A percentile compares a stretch with the other conserved stretches of the same genome.
These are phyloP conservation scores for Suhomyces maxii DNA, from an alignment of 1,139 yeast species.

Conservation along the genomic window DNA sequence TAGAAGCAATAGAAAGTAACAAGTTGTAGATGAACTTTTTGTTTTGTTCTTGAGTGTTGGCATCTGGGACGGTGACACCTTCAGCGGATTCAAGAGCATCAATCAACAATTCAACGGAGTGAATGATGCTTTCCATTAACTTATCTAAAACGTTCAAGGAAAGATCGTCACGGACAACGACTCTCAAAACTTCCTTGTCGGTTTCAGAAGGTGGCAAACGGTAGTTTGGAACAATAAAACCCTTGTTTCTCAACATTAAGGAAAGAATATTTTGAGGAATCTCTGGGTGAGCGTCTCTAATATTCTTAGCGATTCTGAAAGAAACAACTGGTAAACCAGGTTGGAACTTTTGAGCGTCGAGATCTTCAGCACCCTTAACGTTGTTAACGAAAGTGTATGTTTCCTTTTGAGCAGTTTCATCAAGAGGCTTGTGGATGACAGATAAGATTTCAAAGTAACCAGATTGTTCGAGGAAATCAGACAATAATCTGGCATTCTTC, in stretches of 20 bases:
- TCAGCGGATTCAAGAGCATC: conserved; percentile 32
- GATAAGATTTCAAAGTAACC: conserved; percentile 74
- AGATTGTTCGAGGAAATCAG: conserved; percentile 63
- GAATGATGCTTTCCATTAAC: conserved; percentile 65
- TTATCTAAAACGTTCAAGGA: conserved; percentile 72
- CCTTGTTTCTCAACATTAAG: conserved; percentile 71
- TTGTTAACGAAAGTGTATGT: conserved; percentile 27
- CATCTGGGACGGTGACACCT: conserved; percentile 17
- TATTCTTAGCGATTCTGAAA: conserved; percentile 64
- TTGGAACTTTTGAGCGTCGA: conserved; percentile 45
- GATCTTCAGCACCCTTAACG: conserved; percentile 12
- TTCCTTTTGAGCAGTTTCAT: conserved; percentile 10
- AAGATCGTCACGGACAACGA: conserved; percentile 76
- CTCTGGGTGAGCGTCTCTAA: conserved; percentile 65
- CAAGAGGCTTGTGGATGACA: conserved; percentile 63
- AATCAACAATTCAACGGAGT: conserved; percentile 55
- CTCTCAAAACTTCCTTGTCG: conserved; percentile 71
- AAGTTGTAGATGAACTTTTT: conserved; percentile 30
- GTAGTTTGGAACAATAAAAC: conserved; percentile 89
- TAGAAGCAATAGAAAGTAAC: conserved; percentile 40
- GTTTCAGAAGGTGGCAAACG: conserved; percentile 66
- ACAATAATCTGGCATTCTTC: conserved; percentile 67
- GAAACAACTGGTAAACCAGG: conserved; percentile 92
- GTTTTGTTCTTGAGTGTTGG: conserved; percentile 20
- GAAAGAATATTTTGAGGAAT: conserved; percentile 84